These are phyloP conservation scores for Metarhizium brunneum DNA, from an alignment of 2,329 filamentous ascomycete genomes.

Conservation along the genomic window DNA sequence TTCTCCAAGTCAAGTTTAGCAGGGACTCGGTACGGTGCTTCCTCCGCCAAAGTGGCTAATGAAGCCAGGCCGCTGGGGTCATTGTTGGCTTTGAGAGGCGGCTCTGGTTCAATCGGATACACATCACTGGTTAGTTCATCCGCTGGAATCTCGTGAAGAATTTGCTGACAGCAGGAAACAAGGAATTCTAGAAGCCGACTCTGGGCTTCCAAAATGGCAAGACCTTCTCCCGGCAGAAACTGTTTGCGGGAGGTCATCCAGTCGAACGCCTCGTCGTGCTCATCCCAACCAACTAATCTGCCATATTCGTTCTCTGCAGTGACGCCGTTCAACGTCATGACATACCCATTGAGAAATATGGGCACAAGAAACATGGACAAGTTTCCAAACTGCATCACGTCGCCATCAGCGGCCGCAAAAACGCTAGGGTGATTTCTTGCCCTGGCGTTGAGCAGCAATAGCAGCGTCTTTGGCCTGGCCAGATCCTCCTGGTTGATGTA, in stretches of 20 bases:
- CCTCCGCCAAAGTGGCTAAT: constrained; percentile 30
- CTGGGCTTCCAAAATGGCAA: constrained; percentile 22
- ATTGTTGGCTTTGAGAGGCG: constrained; percentile 1
- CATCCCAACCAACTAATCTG: constrained; percentile 22
- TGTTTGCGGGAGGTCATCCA: constrained; percentile 25
- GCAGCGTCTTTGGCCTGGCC: no score
- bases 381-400: constrained; percentile 20
- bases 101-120: no score
- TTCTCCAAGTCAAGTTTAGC: constrained; percentile 31
- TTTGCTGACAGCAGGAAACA: no score
- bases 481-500: constrained; percentile 42
- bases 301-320: constrained; percentile 23
- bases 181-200: no score
- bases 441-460: constrained; percentile 33
- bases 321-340: constrained; percentile 25
- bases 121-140: no score
- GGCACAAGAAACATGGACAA: constrained; percentile 4
- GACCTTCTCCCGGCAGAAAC: constrained; percentile 34
- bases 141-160: no score
- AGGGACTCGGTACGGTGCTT: constrained; percentile 45
- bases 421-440: constrained; percentile 33
- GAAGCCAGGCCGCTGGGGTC: constrained; percentile 25
- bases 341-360: neutral
- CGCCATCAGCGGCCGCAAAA: constrained; percentile 38
- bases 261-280: constrained; percentile 25